Percentiles rank a stretch among this genome's conserved stretches.
These are phyloP conservation scores for Apostasia ramifera DNA, from an alignment of 106 monocot genomes.

Conservation along the genomic window DNA sequence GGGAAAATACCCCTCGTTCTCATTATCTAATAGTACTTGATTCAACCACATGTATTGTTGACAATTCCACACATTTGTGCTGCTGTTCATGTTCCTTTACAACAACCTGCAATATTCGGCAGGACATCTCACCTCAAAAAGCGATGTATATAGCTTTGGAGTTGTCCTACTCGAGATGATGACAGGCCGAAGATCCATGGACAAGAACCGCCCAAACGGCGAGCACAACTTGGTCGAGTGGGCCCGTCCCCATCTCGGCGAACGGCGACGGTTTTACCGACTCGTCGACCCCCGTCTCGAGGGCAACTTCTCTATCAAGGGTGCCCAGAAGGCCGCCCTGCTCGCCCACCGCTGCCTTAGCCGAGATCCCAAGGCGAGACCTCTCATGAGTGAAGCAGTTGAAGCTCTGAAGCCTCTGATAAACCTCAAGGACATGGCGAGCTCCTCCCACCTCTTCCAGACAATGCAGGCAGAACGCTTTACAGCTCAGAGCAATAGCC, in stretches of 20 bases:
- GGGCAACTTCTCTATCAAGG: constrained; percentile 83
- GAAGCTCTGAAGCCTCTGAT: constrained; percentile 57
- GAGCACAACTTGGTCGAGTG: constrained; percentile 90
- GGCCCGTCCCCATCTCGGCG: constrained; percentile 73
- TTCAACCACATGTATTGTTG: no score
- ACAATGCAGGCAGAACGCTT: constrained; percentile 52
- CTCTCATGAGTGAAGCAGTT: constrained; percentile 84
- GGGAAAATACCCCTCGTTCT: no score
- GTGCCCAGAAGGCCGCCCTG: constrained; percentile 70
- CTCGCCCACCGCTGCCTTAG: constrained; percentile 70
- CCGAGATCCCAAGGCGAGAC: constrained; percentile 73
- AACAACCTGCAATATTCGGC: neutral
- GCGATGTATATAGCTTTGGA: constrained; percentile 91
- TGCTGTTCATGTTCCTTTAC: no score
- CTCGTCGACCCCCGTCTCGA: constrained; percentile 74
- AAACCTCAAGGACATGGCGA: constrained; percentile 85
- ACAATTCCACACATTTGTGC: no score
- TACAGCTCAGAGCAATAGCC: constrained; percentile 7
- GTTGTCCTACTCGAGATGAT: constrained; percentile 92
- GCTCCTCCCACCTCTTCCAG: constrained; percentile 61
- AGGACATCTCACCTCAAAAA: constrained; percentile 90
- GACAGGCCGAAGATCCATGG: constrained; percentile 81
- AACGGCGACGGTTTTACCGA: constrained; percentile 55
- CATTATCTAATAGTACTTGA: no score
- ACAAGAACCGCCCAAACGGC: constrained; percentile 82